Conservation (phyloP, 208 protist genomes). For the Trypanosoma brucei region DNA sequence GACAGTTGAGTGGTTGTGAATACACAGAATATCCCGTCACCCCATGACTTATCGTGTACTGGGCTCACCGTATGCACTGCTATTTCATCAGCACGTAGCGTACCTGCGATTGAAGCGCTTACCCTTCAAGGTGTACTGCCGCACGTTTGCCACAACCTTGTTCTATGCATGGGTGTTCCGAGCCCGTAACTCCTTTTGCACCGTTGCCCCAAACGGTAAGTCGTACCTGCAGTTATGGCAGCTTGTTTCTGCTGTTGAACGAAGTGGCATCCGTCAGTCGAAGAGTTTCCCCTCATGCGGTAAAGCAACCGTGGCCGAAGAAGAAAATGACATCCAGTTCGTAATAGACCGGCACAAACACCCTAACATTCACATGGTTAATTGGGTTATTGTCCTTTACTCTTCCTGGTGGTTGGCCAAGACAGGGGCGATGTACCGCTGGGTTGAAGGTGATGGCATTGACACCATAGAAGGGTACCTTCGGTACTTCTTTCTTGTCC, state of each 20-base stretch:
- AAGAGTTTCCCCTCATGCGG: not conserved
- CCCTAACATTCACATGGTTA: constrained; percentile 64
- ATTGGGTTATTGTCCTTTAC: constrained; percentile 70
- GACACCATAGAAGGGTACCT: constrained; percentile 69
- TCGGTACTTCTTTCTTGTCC: constrained; percentile 64
- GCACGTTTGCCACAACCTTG: constrained; percentile 60
- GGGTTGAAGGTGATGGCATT: constrained; percentile 42
- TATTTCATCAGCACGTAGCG: constrained; percentile 72
- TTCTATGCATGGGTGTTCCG: constrained; percentile 65
- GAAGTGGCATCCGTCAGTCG: constrained; percentile 6
- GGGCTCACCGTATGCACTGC: constrained; percentile 68
- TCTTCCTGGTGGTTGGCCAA: constrained; percentile 80
- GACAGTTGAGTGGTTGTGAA: too few species aligned
- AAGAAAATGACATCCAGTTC: constrained; percentile 11
- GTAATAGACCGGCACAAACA: constrained; percentile 57
- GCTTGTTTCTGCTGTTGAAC: constrained; percentile 56
- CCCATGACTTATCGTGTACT: constrained; percentile 60
- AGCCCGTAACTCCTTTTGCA: constrained; percentile 59
- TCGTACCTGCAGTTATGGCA: constrained; percentile 73
- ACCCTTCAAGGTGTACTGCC: constrained; percentile 83
- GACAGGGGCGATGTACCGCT: constrained; percentile 75
- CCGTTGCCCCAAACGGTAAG: constrained; percentile 39
- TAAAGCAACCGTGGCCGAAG: too few species aligned
- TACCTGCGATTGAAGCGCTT: constrained; percentile 80
- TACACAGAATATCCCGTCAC: too few species aligned